Evolutionary conservation across 495 filamentous ascomycete genomes (phyloP), one percentile per base, ranked within the genome.

Genomic region (Platismatia glauca): DNA sequence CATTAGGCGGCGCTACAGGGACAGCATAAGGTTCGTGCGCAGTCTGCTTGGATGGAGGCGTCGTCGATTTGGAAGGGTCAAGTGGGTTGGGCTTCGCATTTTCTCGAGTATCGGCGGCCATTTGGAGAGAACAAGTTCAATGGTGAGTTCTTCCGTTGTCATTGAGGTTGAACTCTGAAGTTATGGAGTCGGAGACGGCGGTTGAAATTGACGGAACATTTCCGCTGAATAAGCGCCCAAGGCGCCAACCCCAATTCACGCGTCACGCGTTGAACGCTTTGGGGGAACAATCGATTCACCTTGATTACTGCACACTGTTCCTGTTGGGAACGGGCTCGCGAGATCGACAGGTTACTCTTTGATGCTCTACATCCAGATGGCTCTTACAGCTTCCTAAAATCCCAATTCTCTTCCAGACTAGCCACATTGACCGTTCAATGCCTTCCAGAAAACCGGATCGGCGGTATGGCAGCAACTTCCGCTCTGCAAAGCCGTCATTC

Each of bases 61-160:
- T 60, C 37, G 56, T 29, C 31, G 33, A 35, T 18, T 55, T 53
- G 0, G 60, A 44, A 27, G 46, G 6, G 29, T 52, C 22, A 6
- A 24, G 18, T 31, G 34, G 7, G 20, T 43, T 29, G 24, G 58
- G 44, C 8, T 15, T 31, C 27, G 38, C 57, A 2, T 43, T 8
- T n/a, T 78, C 74, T 71, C 73, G 74, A 39, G 79, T 78, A 67
- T 85, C 79, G 60, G 79, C 82, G 38, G 83, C 75, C 84, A 87
- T 87, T 34, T 29, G 16, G 27, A 31, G 24, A 52, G 13, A 7
- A 20, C 7, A 20, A 44, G 20, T 43, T 18, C 41, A n/a, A 44
- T 8, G 20, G n/a, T 7, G 41, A 44, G 41, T 20, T 44, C 5
- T 44, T 16, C 7, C 9, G 15, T 3, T n/a, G n/a, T n/a, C n/a